phyloP scores from a whole-genome alignment of 352 stramenopile species.

The Discostella stelligera region DNA sequence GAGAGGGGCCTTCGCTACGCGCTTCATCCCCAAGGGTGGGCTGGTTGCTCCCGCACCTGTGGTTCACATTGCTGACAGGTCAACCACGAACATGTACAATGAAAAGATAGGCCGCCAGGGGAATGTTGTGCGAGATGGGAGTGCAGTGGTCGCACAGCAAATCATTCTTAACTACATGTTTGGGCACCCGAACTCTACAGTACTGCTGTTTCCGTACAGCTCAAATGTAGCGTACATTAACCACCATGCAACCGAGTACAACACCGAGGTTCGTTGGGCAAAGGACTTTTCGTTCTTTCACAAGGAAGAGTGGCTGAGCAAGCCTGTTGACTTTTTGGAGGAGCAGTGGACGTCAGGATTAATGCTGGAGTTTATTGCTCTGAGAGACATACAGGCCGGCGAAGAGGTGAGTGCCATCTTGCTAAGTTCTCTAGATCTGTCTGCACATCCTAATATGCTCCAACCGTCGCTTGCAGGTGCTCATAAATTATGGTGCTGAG shows the following conservation, averaged over 20 bases:
- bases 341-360: conserved; percentile 50
- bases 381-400: conserved; percentile 54
- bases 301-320: conserved; percentile 48
- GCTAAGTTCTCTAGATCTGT: no score
- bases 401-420: conserved; percentile 42
- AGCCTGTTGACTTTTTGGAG: conserved; percentile 56
- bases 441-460: no score
- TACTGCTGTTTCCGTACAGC: conserved; percentile 63
- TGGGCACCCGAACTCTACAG: conserved; percentile 52
- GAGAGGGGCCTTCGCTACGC: conserved; percentile 65
- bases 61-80: conserved; percentile 60
- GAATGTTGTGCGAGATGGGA: conserved; percentile 35
- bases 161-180: conserved; percentile 71
- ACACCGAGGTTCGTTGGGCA: conserved; percentile 52
- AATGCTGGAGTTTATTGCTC: conserved; percentile 59
- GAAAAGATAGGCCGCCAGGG: conserved; percentile 35
- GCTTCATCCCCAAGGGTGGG: conserved; percentile 55
- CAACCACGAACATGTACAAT: conserved; percentile 42
- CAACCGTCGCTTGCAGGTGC: conserved; percentile 23
- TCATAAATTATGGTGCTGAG: conserved; percentile 78
- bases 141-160: conserved; percentile 36
- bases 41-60: conserved; percentile 70
- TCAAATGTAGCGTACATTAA: conserved; percentile 70
- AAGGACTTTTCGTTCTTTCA: conserved; percentile 53
- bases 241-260: conserved; percentile 55